phyloP scores from a whole-genome alignment of 768 basidiomycete genomes.

The Termitomyces sp. region DNA sequence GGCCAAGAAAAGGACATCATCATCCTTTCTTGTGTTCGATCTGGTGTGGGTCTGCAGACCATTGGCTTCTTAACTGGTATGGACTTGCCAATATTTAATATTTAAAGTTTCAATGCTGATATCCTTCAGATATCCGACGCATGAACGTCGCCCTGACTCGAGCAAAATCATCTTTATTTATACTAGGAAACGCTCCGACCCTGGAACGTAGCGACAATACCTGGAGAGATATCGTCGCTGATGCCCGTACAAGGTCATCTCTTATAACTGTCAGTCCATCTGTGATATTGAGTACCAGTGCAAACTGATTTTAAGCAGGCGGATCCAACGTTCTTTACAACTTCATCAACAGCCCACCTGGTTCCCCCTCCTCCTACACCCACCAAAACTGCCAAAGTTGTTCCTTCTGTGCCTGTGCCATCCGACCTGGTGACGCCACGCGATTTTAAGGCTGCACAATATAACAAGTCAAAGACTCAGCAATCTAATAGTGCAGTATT shows the following conservation, averaged over 20 bases:
- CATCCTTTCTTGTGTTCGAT: slow-evolving; percentile 94
- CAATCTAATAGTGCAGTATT: background rate
- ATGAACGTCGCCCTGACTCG: slow-evolving; percentile 99
- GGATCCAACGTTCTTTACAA: slow-evolving; percentile 21
- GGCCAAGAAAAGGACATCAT: slow-evolving; percentile 99
- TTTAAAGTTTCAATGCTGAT: background rate
- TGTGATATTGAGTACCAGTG: background rate
- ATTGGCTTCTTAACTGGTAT: slow-evolving; percentile 88
- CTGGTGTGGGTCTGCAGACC: slow-evolving; percentile 74
- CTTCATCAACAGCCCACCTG: slow-evolving; percentile 1
- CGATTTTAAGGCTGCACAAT: slow-evolving; percentile 10
- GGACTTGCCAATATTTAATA: slow-evolving; percentile 1
- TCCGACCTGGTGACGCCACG: slow-evolving; percentile 14
- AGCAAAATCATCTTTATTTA: slow-evolving; percentile 89
- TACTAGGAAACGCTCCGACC: slow-evolving; percentile 87
- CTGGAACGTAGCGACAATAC: slow-evolving; percentile 78
- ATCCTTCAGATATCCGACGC: slow-evolving; percentile 61
- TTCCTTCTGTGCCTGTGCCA: slow-evolving; percentile 10
- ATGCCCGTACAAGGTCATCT: slow-evolving; percentile 62
- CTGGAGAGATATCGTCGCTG: slow-evolving; percentile 74
- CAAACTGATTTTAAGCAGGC: slow-evolving; percentile 11
- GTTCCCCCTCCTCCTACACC: slow-evolving; percentile 17
- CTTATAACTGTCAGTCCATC: slow-evolving; percentile 51
- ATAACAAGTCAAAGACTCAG: background rate
- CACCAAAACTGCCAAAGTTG: slow-evolving; percentile 4